Conservation (phyloP, 176 grass and related monocot genomes). For the Melocanna baccifera region DNA sequence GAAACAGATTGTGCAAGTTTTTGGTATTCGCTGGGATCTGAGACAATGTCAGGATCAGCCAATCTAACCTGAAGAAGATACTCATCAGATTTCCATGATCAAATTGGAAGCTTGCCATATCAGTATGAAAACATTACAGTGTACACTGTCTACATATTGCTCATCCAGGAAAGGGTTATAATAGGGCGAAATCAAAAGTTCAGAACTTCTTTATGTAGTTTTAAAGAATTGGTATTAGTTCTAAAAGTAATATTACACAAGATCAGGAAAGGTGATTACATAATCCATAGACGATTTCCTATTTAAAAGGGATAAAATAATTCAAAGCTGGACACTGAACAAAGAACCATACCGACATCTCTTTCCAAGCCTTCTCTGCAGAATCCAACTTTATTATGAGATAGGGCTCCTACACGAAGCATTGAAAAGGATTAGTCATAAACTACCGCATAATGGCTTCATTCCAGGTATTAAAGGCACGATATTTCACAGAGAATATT, state of each 20-base stretch:
- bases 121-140: not conserved
- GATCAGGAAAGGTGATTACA: not conserved
- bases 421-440: not conserved
- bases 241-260: not conserved
- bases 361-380: slow-evolving; percentile 85
- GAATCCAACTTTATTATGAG: slow-evolving; percentile 82
- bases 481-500: not conserved
- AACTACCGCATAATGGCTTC: not conserved
- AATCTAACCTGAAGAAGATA: slow-evolving; percentile 70
- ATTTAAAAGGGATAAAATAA: not conserved
- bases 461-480: not conserved
- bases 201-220: not conserved
- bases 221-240: not conserved
- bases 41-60: slow-evolving; percentile 83
- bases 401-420: slow-evolving; percentile 66
- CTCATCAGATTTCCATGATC: not conserved
- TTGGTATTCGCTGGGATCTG: slow-evolving; percentile 88
- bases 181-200: not conserved
- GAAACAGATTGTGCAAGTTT: slow-evolving; percentile 85
- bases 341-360: slow-evolving; percentile 74
- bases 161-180: not conserved
- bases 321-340: not conserved
- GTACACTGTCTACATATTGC: not conserved
- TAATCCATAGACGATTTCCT: not conserved
- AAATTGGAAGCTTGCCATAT: not conserved